Evolutionary conservation across 768 basidiomycete genomes (phyloP).

Genomic region (Rhodotorula babjevae): DNA sequence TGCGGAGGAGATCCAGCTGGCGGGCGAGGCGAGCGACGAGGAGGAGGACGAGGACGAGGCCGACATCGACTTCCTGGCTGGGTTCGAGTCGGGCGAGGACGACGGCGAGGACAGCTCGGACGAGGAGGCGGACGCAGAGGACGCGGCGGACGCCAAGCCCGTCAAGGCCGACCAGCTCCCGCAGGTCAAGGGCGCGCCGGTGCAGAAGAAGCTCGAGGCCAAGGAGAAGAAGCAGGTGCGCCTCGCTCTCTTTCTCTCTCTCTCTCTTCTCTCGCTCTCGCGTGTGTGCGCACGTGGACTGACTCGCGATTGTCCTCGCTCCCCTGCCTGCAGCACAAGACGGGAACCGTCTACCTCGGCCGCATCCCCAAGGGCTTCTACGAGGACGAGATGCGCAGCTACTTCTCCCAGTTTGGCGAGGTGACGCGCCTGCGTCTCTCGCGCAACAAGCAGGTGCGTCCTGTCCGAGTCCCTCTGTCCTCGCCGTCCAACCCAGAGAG

Average conservation of each 20-base stretch:
- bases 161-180: constrained; percentile 20
- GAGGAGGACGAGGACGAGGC: constrained; percentile 43
- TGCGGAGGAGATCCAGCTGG: constrained; percentile 42
- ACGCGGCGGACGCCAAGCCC: constrained; percentile 8
- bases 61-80: constrained; percentile 39
- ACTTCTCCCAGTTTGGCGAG: constrained; percentile 91
- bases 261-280: rapidly evolving
- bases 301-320: neutral
- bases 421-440: constrained; percentile 83
- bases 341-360: constrained; percentile 81
- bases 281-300: neutral
- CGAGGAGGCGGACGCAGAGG: constrained; percentile 35
- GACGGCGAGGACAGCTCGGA: constrained; percentile 45
- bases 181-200: constrained; percentile 34
- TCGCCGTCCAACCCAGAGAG: too few relatives aligned
- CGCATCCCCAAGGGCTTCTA: constrained; percentile 96
- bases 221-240: constrained; percentile 35
- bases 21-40: constrained; percentile 42
- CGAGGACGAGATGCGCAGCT: constrained; percentile 85
- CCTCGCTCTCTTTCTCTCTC: too few relatives aligned
- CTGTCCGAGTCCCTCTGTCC: neutral
- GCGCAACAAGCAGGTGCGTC: constrained; percentile 76
- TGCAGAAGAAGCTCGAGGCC: constrained; percentile 38
- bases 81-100: constrained; percentile 44
- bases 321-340: constrained; percentile 47